Conservation (phyloP, 768 basidiomycete genomes). For the Boletus rufocinnamomeus region DNA sequence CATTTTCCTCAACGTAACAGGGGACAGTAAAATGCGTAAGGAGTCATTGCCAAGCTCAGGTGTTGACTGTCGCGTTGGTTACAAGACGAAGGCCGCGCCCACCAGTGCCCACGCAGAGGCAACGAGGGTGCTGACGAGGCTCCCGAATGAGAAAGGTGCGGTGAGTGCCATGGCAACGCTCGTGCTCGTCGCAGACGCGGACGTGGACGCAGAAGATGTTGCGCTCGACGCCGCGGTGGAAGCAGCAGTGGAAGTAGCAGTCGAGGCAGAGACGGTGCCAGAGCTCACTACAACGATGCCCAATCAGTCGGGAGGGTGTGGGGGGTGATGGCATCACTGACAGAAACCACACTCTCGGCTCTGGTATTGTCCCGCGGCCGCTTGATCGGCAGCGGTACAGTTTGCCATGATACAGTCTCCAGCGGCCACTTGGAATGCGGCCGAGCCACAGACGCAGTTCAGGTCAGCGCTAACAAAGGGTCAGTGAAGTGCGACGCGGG, state of each 20-base stretch:
- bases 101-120: constrained; percentile 29
- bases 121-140: constrained; percentile 24
- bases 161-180: constrained; percentile 23
- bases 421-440: constrained; percentile 39
- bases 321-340: constrained; percentile 1
- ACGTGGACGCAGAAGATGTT: neutral
- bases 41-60: neutral
- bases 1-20: neutral
- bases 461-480: constrained; percentile 37
- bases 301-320: neutral
- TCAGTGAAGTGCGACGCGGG: neutral
- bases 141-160: constrained; percentile 19
- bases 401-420: constrained; percentile 34
- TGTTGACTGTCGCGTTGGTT: neutral
- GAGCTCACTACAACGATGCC: neutral
- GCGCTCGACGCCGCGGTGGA: neutral
- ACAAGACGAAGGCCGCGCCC: constrained; percentile 30
- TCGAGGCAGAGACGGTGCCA: neutral
- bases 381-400: constrained; percentile 36
- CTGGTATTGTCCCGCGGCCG: constrained; percentile 36
- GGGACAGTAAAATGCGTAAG: neutral
- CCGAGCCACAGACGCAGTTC: constrained; percentile 41
- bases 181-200: neutral
- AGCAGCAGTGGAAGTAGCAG: neutral
- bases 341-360: constrained; percentile 32